A percentile compares a stretch with the other conserved stretches of the same genome.
phyloP scores from a whole-genome alignment of 1,284 basidiomycete species.

The Rhodotorula sp. region DNA sequence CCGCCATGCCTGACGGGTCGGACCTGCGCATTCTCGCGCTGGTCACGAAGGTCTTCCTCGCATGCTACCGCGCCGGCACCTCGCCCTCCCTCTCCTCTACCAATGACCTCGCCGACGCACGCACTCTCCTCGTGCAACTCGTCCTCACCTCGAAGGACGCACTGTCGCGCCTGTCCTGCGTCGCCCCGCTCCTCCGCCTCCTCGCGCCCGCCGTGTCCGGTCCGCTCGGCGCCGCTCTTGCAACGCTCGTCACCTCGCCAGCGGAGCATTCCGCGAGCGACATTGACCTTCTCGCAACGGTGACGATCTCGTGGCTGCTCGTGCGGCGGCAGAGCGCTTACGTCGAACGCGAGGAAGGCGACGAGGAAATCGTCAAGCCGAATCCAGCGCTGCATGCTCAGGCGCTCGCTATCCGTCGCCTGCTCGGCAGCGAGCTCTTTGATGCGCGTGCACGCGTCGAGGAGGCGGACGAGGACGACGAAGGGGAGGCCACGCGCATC shows the following conservation, averaged over 20 bases:
- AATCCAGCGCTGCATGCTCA: constrained; percentile 23
- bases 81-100: not conserved
- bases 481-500: not conserved
- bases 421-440: constrained; percentile 25
- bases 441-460: not conserved
- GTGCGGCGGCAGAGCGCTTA: constrained; percentile 14
- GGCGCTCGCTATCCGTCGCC: constrained; percentile 22
- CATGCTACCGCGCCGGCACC: constrained; percentile 7
- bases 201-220: constrained; percentile 15
- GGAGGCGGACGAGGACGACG: not conserved
- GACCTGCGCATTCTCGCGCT: constrained; percentile 9
- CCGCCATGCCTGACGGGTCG: constrained; percentile 20
- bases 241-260: not conserved
- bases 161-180: constrained; percentile 17
- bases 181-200: constrained; percentile 27
- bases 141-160: constrained; percentile 6
- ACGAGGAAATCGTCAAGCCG: constrained; percentile 8
- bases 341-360: not conserved
- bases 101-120: not conserved
- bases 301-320: constrained; percentile 32
- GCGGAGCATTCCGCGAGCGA: not conserved
- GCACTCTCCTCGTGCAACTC: constrained; percentile 16
- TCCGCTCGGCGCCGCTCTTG: not conserved
- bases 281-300: constrained; percentile 31
- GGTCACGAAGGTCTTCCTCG: constrained; percentile 18